phyloP scores from a whole-genome alignment of 2,329 filamentous ascomycete species.

The Aspergillus latus region DNA sequence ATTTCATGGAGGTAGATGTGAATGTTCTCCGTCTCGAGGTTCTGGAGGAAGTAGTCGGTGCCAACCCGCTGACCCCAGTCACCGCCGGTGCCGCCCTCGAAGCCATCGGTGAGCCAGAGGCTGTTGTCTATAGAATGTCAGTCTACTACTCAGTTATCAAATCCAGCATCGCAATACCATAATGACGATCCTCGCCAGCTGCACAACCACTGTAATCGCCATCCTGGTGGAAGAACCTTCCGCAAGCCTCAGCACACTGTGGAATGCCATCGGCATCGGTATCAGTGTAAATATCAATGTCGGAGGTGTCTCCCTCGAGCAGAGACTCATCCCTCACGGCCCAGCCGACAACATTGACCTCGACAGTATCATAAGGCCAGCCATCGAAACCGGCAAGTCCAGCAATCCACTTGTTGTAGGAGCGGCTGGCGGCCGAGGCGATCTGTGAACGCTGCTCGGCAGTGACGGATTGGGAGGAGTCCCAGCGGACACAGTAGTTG shows the following conservation, averaged over 20 bases:
- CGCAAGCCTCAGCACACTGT: conserved; percentile 16
- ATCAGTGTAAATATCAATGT: conserved; percentile 17
- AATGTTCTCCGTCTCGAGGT: conserved; percentile 13
- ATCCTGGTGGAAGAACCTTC: conserved; percentile 20
- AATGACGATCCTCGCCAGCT: conserved; percentile 15
- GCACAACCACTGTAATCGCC: conserved; percentile 16
- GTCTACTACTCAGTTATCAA: background rate
- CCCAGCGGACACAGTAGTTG: conserved; percentile 23
- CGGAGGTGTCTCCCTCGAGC: conserved; percentile 16
- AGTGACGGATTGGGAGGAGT: conserved; percentile 14
- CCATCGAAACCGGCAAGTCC: conserved; percentile 18
- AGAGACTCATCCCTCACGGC: conserved; percentile 15
- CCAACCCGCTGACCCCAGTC: conserved; percentile 22
- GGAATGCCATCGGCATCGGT: conserved; percentile 16
- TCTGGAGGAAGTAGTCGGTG: conserved; percentile 17
- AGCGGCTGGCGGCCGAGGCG: conserved; percentile 12
- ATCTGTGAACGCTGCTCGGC: conserved; percentile 12
- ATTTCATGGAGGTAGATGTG: conserved; percentile 21
- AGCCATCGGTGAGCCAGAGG: conserved; percentile 20
- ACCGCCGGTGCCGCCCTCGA: conserved; percentile 18
- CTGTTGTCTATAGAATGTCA: conserved; percentile 14
- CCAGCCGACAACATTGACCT: conserved; percentile 18
- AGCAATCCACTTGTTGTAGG: conserved; percentile 19
- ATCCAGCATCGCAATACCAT: conserved; percentile 4
- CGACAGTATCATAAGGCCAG: conserved; percentile 18